A percentile compares a stretch with the other conserved stretches of the same genome.
phyloP scores from a whole-genome alignment of 106 monocot genomes.

The Dactylorhiza incarnata region DNA sequence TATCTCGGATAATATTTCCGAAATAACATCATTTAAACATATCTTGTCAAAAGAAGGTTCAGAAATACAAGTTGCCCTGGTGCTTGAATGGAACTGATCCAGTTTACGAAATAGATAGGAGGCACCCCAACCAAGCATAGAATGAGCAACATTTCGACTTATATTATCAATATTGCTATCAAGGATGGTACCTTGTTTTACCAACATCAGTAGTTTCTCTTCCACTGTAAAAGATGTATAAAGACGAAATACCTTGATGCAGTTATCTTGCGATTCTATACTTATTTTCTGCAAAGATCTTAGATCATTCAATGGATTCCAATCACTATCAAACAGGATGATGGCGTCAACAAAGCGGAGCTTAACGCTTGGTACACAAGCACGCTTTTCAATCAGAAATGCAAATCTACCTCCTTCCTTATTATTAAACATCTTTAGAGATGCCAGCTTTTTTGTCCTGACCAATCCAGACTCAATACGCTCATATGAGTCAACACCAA shows the following conservation, averaged over 20 bases:
- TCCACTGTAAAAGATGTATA: constrained; percentile 78
- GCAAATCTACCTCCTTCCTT: constrained; percentile 73
- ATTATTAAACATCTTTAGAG: constrained; percentile 69
- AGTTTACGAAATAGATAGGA: constrained; percentile 49
- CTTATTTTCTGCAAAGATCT: constrained; percentile 69
- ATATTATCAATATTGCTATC: constrained; percentile 52
- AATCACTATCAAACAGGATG: constrained; percentile 80
- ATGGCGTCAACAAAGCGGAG: constrained; percentile 82
- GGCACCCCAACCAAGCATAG: constrained; percentile 84
- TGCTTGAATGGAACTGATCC: constrained; percentile 46
- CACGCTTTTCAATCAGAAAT: constrained; percentile 82
- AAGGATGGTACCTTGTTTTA: constrained; percentile 50
- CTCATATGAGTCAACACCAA: constrained; percentile 77
- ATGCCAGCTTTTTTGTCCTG: constrained; percentile 46
- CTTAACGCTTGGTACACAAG: constrained; percentile 74
- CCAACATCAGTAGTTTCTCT: constrained; percentile 67
- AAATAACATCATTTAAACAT: constrained; percentile 37
- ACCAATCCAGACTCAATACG: constrained; percentile 67
- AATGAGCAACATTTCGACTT: constrained; percentile 44
- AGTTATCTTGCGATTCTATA: constrained; percentile 42
- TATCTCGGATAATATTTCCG: constrained; percentile 31
- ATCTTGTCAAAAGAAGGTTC: constrained; percentile 21
- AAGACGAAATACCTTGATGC: constrained; percentile 61
- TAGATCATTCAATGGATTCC: constrained; percentile 87
- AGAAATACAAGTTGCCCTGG: constrained; percentile 10